Percentiles rank a stretch among this genome's conserved stretches.
Conservation (phyloP, 768 basidiomycete species). For the Naganishia vaughanmartiniae region DNA sequence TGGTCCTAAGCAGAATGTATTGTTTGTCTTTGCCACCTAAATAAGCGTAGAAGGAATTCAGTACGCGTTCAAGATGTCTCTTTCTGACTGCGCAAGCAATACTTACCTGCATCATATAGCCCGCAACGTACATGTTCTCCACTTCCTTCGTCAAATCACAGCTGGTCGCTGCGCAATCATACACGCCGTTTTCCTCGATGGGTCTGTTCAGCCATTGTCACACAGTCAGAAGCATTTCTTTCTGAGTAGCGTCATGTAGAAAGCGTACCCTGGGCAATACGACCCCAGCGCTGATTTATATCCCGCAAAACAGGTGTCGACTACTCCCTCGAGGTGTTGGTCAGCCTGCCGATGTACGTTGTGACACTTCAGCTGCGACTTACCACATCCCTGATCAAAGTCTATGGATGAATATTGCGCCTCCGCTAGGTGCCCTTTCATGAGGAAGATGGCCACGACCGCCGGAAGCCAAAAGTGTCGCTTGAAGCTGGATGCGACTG, state of each 20-base stretch:
- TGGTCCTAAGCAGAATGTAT: constrained; percentile 1
- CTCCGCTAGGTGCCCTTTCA: constrained; percentile 5
- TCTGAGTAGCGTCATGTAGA: background rate
- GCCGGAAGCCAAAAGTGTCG: constrained; percentile 7
- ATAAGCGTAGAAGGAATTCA: background rate
- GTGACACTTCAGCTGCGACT: too few relatives aligned
- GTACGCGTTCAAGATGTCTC: background rate
- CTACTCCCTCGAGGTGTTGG: too few relatives aligned
- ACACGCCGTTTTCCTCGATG: constrained; percentile 19
- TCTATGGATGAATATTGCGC: constrained; percentile 2
- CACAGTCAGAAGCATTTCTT: background rate
- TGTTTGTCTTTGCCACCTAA: constrained; percentile 11
- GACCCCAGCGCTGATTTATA: background rate
- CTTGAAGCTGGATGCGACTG: background rate
- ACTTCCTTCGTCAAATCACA: constrained; percentile 11
- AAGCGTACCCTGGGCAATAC: constrained; percentile 12
- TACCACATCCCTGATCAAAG: constrained; percentile 20
- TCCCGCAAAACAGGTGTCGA: constrained; percentile 3
- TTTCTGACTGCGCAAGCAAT: background rate
- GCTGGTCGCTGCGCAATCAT: constrained; percentile 19
- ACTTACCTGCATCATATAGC: constrained; percentile 15
- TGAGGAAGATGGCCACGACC: background rate
- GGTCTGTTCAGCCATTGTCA: background rate
- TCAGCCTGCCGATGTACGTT: too few relatives aligned
- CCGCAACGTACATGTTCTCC: constrained; percentile 10